A percentile compares a stretch with the other conserved stretches of the same genome.
Conservation (phyloP, 306 rosid species). For the Rosa persica region DNA sequence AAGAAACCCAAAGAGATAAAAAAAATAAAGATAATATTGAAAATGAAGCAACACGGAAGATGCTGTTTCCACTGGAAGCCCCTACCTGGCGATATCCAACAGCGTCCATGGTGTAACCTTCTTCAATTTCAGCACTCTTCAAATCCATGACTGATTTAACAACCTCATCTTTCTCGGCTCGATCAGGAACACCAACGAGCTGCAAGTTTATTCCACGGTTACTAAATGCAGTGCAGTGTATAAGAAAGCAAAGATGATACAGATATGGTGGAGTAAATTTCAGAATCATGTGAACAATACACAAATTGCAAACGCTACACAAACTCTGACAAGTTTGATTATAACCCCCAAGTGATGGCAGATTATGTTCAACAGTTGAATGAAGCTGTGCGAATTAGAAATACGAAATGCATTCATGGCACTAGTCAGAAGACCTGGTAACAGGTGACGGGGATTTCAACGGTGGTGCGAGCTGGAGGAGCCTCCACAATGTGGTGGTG, state of each 20-base stretch:
- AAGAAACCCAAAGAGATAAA: constrained; percentile 21
- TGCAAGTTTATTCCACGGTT: constrained; percentile 36
- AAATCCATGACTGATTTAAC: constrained; percentile 89
- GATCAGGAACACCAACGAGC: constrained; percentile 84
- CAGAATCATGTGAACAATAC: background rate
- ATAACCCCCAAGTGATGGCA: background rate
- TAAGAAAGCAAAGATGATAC: background rate
- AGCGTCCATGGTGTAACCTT: constrained; percentile 76
- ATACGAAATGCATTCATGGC: background rate
- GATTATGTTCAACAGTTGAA: background rate
- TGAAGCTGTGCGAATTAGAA: background rate
- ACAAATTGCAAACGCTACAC: background rate
- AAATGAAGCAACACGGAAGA: background rate
- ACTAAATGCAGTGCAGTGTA: constrained; percentile 27
- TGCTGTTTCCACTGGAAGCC: constrained; percentile 1
- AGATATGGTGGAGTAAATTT: background rate
- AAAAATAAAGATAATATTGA: background rate
- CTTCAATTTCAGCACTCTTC: constrained; percentile 80
- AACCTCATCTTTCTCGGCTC: constrained; percentile 95
- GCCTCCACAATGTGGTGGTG: constrained; percentile 44
- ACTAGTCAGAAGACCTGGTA: constrained; percentile 60
- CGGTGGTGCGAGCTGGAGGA: constrained; percentile 31
- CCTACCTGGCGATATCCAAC: constrained; percentile 79
- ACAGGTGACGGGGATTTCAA: constrained; percentile 83
- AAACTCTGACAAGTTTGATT: background rate